Percentiles rank a stretch among this genome's conserved stretches.
Evolutionary conservation across 139 green algal species (phyloP).

Genomic region (Chlorella vulgaris): DNA sequence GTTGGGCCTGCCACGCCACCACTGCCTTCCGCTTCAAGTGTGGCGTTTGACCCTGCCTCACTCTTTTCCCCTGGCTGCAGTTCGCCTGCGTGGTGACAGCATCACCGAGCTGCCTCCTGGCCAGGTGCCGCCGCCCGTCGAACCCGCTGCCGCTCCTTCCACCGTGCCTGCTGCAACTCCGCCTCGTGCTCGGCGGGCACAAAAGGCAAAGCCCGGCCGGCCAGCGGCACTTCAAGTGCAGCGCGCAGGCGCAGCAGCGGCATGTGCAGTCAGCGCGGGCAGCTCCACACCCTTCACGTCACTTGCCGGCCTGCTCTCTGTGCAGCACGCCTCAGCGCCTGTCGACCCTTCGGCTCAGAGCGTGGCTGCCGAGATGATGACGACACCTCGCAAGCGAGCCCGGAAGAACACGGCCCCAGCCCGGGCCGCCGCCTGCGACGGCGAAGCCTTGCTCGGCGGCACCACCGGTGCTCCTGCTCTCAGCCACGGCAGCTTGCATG

Average conservation of each 20-base stretch:
- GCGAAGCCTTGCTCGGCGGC: neutral
- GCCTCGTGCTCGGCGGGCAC: no score
- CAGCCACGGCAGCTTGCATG: neutral
- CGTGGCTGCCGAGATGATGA: neutral
- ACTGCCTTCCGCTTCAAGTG: neutral
- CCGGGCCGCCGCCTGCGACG: neutral
- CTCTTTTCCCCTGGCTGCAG: neutral
- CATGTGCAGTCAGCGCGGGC: neutral
- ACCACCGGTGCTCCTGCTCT: neutral
- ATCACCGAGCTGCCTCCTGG: neutral
- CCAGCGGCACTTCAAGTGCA: no score
- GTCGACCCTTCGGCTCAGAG: neutral
- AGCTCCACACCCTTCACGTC: neutral
- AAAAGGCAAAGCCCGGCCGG: no score
- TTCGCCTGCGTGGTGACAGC: neutral
- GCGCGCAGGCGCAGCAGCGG: no score
- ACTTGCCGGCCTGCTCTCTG: conserved; percentile 1
- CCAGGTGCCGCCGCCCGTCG: no score
- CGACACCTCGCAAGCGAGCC: conserved; percentile 12
- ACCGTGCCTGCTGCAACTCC: no score
- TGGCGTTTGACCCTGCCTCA: neutral
- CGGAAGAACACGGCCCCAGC: conserved; percentile 13
- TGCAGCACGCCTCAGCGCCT: neutral
- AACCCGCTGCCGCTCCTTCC: neutral
- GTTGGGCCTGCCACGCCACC: no score